Evolutionary conservation across 176 grass and related monocot species (phyloP).

Genomic region (Zea luxurians): DNA sequence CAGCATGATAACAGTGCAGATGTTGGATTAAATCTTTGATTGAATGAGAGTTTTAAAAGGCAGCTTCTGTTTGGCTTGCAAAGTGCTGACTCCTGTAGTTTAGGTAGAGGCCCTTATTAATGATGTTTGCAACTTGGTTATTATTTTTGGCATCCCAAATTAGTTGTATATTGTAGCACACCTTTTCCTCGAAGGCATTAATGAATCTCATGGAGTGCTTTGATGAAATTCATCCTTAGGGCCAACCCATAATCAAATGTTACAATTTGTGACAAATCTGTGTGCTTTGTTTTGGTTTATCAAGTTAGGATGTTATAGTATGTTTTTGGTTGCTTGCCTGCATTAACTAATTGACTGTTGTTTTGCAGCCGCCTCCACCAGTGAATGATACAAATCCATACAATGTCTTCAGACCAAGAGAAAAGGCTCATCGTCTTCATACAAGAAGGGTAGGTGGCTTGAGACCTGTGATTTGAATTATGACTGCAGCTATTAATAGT

Average conservation of each 20-base stretch:
- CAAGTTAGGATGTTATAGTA: constrained; percentile 16
- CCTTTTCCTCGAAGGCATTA: neutral
- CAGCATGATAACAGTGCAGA: neutral
- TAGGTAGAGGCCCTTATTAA: neutral
- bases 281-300: neutral
- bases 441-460: constrained; percentile 82
- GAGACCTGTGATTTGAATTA: constrained; percentile 8
- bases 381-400: constrained; percentile 96
- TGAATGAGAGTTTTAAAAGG: neutral
- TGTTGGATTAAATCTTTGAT: constrained; percentile 8
- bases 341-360: constrained; percentile 36
- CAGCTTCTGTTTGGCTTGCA: neutral
- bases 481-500: neutral
- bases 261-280: neutral
- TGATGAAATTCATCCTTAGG: neutral
- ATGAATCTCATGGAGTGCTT: constrained; percentile 3
- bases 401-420: constrained; percentile 99
- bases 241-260: constrained; percentile 11
- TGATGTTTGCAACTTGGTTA: neutral
- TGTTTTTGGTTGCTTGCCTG: constrained; percentile 21
- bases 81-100: neutral
- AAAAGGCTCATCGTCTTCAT: constrained; percentile 91
- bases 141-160: constrained; percentile 1
- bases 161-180: constrained; percentile 4
- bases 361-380: constrained; percentile 85